phyloP scores from a whole-genome alignment of 495 filamentous ascomycete genomes.

The Aspergillus leporis region DNA sequence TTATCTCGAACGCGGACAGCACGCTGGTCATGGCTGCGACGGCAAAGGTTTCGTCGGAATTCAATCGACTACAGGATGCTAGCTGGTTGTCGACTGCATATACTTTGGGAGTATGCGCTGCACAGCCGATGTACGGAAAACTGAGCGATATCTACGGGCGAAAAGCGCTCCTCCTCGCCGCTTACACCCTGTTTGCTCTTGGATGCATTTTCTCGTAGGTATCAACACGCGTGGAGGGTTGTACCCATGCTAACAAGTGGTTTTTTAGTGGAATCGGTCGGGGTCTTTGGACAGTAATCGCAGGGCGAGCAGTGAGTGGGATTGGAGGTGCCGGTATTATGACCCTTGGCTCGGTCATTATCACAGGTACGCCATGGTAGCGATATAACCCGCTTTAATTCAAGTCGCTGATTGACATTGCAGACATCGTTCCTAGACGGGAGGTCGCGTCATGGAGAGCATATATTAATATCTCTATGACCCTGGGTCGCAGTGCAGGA shows the following conservation, averaged over 20 bases:
- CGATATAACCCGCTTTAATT: background rate
- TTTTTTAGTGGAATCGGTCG: conserved; percentile 48
- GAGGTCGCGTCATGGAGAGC: conserved; percentile 63
- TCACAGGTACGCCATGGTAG: conserved; percentile 48
- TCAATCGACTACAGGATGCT: conserved; percentile 57
- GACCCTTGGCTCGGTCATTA: conserved; percentile 58
- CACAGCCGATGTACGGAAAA: conserved; percentile 56
- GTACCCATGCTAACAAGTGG: background rate
- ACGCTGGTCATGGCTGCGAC: conserved; percentile 65
- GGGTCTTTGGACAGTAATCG: conserved; percentile 53
- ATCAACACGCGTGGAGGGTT: background rate
- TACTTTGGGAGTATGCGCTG: conserved; percentile 57
- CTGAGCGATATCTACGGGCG: conserved; percentile 50
- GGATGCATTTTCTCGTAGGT: conserved; percentile 44
- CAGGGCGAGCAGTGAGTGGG: conserved; percentile 60
- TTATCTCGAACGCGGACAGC: conserved; percentile 62
- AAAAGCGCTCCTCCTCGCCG: conserved; percentile 37
- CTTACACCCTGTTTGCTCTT: conserved; percentile 44
- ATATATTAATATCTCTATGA: conserved; percentile 65
- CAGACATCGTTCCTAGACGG: conserved; percentile 58
- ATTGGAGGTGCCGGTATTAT: conserved; percentile 60
- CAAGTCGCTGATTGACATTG: background rate
- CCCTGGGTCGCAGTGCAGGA: conserved; percentile 58
- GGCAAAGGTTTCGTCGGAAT: conserved; percentile 64
- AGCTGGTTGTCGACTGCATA: conserved; percentile 71